Percentiles rank a stretch among this genome's conserved stretches.
Conservation (phyloP, 306 rosid species). For the Vachellia collinsii region DNA sequence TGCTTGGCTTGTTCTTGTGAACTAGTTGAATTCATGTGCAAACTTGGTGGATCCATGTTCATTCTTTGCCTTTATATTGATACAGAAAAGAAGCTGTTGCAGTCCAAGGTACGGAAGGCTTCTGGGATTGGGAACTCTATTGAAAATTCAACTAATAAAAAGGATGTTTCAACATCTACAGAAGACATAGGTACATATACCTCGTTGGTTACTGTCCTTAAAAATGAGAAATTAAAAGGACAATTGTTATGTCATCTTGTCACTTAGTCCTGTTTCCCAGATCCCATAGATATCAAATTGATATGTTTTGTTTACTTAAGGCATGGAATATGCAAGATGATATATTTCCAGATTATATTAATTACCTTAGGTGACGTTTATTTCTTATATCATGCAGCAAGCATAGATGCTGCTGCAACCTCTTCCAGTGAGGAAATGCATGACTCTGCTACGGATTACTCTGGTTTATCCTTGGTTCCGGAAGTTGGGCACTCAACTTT, state of each 20-base stretch:
- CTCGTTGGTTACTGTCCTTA: constrained; percentile 13
- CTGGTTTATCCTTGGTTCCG: constrained; percentile 43
- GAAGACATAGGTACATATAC: constrained; percentile 79
- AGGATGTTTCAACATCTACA: constrained; percentile 78
- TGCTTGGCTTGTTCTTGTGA: constrained; percentile 23
- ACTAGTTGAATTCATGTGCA: constrained; percentile 10
- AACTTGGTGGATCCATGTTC: constrained; percentile 30
- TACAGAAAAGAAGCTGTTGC: constrained; percentile 89
- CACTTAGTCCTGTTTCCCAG: constrained; percentile 1
- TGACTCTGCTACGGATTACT: constrained; percentile 46
- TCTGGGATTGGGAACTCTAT: constrained; percentile 56
- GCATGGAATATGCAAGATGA: background rate
- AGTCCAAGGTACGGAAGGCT: constrained; percentile 81
- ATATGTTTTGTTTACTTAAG: background rate
- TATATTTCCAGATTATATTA: background rate
- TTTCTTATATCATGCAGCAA: constrained; percentile 49
- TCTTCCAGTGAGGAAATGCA: constrained; percentile 46
- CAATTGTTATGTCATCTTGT: background rate
- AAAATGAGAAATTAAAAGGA: background rate
- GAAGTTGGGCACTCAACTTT: constrained; percentile 45
- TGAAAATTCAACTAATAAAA: constrained; percentile 55
- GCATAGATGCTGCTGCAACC: constrained; percentile 45
- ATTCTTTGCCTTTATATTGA: constrained; percentile 36
- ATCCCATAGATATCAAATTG: background rate
- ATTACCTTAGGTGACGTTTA: constrained; percentile 22